Base-by-base conservation (phyloP, 805 yeast species). In the Helenozyma rhizophorensis region DNA sequence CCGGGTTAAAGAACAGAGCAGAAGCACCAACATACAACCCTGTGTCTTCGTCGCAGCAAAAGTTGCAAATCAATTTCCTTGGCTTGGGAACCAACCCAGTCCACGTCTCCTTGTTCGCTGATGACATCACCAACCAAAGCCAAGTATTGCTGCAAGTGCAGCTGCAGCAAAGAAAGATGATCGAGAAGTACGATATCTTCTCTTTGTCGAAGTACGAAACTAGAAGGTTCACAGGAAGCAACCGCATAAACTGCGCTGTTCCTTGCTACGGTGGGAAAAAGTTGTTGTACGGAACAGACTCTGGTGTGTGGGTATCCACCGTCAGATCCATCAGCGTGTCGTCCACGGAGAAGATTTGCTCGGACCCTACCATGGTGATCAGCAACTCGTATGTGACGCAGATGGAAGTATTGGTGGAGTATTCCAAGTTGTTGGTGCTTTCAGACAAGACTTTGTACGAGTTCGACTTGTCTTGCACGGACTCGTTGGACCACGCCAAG, bases 201-300 rank as follows among this genome's bases (percentile, higher is more conserved):
- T 80, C 93, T 1, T 64, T 82, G 42, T 78, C 80, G 12, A 82
- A 87, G 40, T 69, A 86, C 34, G 84, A 83, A 43, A 80, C 86
- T 15, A 70, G 83, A 40, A 77, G 78, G 50, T 89, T 89, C 58
- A 87, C 78, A 43, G 76, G 79, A 30, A 67, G 70, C 70, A 67
- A 89, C 52, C 76, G 83, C 40, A 84, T 90, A 48, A 88, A 86
- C 53, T 88, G 97, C 65, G 90, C 88, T 18, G 88, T 84, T 24
- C 95, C 96, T 21, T 83, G 85, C 56, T 95, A 93, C 53, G 96
- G 96, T 33, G 97, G 97, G 14, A 75, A 95, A 43, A 85, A 89
- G 53, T 62, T 89, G 43, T 57, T 93, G 22, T 89, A 85, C 51
- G 97, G 97, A 26, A 88, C 97, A 0, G 95, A 87, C 53, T 72